Conservation (phyloP, 225 moss, liverwort and hornwort genomes). For the Marchantia polymorpha region DNA sequence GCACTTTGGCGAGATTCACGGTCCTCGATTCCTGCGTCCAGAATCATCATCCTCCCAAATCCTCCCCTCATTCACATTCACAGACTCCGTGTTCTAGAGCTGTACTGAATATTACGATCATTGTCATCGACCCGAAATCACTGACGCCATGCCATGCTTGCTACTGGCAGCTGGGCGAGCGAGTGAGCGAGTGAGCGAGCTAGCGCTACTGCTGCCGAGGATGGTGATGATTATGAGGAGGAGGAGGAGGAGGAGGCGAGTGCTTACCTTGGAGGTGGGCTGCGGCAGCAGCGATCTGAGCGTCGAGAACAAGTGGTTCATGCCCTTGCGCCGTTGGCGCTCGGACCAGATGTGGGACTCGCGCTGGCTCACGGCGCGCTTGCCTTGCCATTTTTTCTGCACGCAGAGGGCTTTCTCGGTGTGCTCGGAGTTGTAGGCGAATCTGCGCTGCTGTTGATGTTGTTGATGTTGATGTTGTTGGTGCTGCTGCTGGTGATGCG, state of each 20-base stretch:
- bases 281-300: constrained; percentile 85
- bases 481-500: no score
- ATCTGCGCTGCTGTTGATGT: constrained; percentile 40
- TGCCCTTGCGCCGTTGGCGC: constrained; percentile 87
- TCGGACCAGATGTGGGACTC: constrained; percentile 98
- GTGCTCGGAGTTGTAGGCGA: constrained; percentile 36
- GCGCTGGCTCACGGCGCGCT: constrained; percentile 76
- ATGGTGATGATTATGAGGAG: no score
- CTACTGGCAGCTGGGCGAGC: neutral
- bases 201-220: no score
- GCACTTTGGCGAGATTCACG: neutral
- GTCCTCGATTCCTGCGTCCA: neutral
- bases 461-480: no score
- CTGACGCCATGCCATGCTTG: neutral
- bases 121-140: neutral
- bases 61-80: neutral
- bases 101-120: neutral
- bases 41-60: no score
- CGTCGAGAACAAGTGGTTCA: constrained; percentile 94
- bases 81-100: neutral
- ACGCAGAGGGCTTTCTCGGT: constrained; percentile 49
- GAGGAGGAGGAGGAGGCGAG: neutral
- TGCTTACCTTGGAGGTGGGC: constrained; percentile 80
- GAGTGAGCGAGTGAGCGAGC: no score
- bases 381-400: constrained; percentile 79